Conservation (phyloP, 139 green algal genomes). For the Mesotaenium endlicherianum region DNA sequence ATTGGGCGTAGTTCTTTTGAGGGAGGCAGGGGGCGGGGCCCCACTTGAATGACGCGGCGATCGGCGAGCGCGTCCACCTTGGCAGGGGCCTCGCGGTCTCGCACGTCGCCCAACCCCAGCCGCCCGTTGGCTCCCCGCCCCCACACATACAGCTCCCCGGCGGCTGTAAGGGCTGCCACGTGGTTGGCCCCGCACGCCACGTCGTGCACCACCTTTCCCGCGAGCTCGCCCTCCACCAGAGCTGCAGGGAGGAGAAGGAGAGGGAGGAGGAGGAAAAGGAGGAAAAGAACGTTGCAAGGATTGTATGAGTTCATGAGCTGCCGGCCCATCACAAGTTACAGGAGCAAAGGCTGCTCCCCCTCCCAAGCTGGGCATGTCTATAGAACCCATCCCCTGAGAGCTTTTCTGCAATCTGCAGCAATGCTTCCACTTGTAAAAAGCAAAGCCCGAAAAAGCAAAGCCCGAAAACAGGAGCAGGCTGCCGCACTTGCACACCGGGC, state of each 20-base stretch:
- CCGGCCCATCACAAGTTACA: too few species aligned
- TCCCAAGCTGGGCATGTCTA: too few species aligned
- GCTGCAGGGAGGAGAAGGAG: not conserved
- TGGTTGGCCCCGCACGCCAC: not conserved
- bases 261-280: not conserved
- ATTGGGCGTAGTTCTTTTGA: not conserved
- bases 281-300: not conserved
- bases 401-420: too few species aligned
- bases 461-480: too few species aligned
- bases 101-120: conserved; percentile 29
- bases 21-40: not conserved
- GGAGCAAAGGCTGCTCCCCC: too few species aligned
- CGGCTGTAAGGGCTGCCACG: not conserved
- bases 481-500: too few species aligned
- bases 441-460: too few species aligned
- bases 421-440: too few species aligned
- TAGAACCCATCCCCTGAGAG: too few species aligned
- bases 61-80: conserved; percentile 29
- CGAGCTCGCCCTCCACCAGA: not conserved
- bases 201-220: not conserved
- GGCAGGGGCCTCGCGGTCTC: conserved; percentile 26
- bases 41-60: conserved; percentile 14
- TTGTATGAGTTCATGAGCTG: too few species aligned
- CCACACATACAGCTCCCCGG: not conserved
- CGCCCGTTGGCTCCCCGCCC: conserved; percentile 11